Evolutionary conservation across 306 rosid genomes (phyloP), one percentile per base, ranked within the genome.

Genomic region (Hippophae gyantsensis): DNA sequence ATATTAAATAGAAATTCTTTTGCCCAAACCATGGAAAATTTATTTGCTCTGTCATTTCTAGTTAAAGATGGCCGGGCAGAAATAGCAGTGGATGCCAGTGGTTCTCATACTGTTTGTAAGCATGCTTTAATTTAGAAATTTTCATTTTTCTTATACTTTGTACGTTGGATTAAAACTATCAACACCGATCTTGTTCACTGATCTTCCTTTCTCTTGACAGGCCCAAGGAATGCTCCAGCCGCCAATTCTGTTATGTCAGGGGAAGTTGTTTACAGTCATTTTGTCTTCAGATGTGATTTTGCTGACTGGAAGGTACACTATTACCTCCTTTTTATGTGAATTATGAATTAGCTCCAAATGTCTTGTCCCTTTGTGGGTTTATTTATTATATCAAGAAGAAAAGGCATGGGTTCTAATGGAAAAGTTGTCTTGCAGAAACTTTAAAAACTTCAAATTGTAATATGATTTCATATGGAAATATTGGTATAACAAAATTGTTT

Each of bases 61-160:
- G 89, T 81, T 7, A 90, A 87, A 77, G 97, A 90, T 68, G 94
- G 95, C 11, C 90, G 94, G 23, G 95, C 80, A 62, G 81, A 68
- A 62, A 79, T 87, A 58, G 65, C 49, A 32, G 56, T 81, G 42
- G 87, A 87, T 32, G 69, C 73, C 69, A 66, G 64, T 61, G 70
- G 81, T 62, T 66, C 51, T 26, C 94, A 86, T 58, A 56, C 63
- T 79, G 97, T 90, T 67, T 74, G 95, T 84, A 72, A 82, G 95
- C 66, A 3, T 10, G 55, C 32, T 67, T 48, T 56, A 46, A 7
- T 62, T 44, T 18, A 44, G 38, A 23, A 60, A 26, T 9, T 69
- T 57, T 26, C 38, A 13, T 51, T 53, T 10, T 11, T 48, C 12
- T 47, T 41, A 6, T 52, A 32, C 5, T 32, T 32, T 32, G 38